Percentiles rank a stretch among this genome's conserved stretches.
phyloP scores from a whole-genome alignment of 2,329 filamentous ascomycete species.

The Microcyclospora pomicola region DNA sequence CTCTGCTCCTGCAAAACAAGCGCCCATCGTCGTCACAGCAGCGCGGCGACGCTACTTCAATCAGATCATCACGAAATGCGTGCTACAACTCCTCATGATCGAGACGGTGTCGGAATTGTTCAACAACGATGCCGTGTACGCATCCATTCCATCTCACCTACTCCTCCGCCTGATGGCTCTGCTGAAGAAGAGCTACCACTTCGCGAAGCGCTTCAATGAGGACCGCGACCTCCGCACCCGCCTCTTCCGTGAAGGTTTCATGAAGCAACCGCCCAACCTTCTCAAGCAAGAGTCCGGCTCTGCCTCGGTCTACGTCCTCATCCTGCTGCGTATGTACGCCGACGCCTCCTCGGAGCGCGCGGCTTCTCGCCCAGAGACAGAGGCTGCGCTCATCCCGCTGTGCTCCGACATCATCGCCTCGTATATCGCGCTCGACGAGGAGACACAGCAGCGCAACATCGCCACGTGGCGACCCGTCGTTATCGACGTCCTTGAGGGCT shows the following conservation, averaged over 20 bases:
- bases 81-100: conserved; percentile 95
- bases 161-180: conserved; percentile 85
- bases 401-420: conserved; percentile 86
- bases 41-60: conserved; percentile 94
- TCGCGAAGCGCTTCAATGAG: conserved; percentile 93
- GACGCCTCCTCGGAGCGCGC: conserved; percentile 74
- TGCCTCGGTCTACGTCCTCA: conserved; percentile 88
- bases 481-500: conserved; percentile 90
- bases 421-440: conserved; percentile 79
- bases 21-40: conserved; percentile 82
- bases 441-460: conserved; percentile 93
- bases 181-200: conserved; percentile 90
- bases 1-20: conserved; percentile 56
- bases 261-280: conserved; percentile 97
- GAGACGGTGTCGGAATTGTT: conserved; percentile 98
- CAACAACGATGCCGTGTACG: conserved; percentile 89
- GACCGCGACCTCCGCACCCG: conserved; percentile 91
- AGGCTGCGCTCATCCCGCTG: conserved; percentile 81
- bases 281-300: conserved; percentile 92
- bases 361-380: conserved; percentile 67
- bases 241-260: conserved; percentile 95
- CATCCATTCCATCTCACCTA: conserved; percentile 79
- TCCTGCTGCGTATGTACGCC: conserved; percentile 93
- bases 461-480: conserved; percentile 95
- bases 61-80: conserved; percentile 96